phyloP scores from a whole-genome alignment of 345 rosid species.

The Kandelia obovata region DNA sequence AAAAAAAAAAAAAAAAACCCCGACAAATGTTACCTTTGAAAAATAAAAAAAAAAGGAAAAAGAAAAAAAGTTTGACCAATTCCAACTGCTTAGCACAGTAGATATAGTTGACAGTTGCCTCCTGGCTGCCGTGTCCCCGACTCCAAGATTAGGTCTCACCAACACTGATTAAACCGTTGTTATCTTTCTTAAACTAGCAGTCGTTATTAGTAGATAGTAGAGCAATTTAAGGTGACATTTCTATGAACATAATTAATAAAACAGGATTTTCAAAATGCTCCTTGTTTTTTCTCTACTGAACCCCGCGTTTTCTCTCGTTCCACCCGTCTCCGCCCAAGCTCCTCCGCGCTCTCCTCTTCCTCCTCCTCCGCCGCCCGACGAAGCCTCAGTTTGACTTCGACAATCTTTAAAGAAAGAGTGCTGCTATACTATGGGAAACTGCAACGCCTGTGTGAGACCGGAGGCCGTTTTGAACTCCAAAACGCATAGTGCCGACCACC shows the following conservation, averaged over 20 bases:
- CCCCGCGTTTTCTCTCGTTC: constrained; percentile 55
- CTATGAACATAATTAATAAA: background rate
- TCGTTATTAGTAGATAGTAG: no score
- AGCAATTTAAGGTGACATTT: background rate
- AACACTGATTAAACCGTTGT: no score
- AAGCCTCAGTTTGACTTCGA: background rate
- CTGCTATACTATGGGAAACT: constrained; percentile 66
- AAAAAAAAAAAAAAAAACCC: no score
- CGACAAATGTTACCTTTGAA: no score
- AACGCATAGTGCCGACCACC: constrained; percentile 13
- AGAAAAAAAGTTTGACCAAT: no score
- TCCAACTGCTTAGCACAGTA: no score
- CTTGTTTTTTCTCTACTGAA: constrained; percentile 36
- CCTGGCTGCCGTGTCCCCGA: no score
- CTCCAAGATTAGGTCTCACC: no score
- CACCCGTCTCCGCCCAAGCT: background rate
- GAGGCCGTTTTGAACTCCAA: constrained; percentile 27
- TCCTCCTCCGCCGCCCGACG: background rate
- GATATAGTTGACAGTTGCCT: no score
- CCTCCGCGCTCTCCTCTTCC: background rate
- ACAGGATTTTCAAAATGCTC: constrained; percentile 29
- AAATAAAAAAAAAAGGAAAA: no score
- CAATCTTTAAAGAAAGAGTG: background rate
- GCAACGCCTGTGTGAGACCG: constrained; percentile 75
- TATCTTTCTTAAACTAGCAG: no score